Conservation (phyloP, 2,329 filamentous ascomycete genomes). For the Xylaria sp. region DNA sequence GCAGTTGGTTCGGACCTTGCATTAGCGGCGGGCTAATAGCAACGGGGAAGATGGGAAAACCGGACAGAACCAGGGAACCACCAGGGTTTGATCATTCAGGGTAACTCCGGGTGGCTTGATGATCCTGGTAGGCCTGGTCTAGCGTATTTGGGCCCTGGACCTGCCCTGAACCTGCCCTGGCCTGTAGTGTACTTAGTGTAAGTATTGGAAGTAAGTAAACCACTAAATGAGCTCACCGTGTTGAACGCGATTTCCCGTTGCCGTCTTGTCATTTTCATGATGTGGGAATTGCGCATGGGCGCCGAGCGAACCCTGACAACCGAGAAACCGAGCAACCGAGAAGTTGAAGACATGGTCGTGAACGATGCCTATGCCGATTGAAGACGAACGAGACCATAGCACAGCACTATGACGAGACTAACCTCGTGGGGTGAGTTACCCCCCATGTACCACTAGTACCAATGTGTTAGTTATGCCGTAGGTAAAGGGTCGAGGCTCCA, state of each 20-base stretch:
- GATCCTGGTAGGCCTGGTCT: slow-evolving; percentile 22
- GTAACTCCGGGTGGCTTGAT: slow-evolving; percentile 29
- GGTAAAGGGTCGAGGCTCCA: slow-evolving; percentile 1
- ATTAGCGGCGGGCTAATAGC: slow-evolving; percentile 40
- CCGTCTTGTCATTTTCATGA: slow-evolving; percentile 5
- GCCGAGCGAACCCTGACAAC: not conserved
- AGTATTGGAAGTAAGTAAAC: too few relatives aligned
- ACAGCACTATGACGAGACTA: slow-evolving; percentile 16
- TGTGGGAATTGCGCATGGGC: slow-evolving; percentile 14
- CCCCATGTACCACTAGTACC: not conserved
- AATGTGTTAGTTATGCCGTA: slow-evolving; percentile 10
- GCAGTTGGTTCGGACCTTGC: slow-evolving; percentile 44
- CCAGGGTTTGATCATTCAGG: slow-evolving; percentile 28
- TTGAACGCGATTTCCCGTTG: slow-evolving; percentile 10
- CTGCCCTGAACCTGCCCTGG: too few relatives aligned
- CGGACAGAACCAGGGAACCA: slow-evolving; percentile 27
- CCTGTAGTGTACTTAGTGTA: too few relatives aligned
- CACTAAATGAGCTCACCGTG: slow-evolving; percentile 21
- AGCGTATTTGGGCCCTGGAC: slow-evolving; percentile 10
- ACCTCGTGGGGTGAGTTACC: slow-evolving; percentile 18
- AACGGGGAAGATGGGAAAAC: slow-evolving; percentile 43
- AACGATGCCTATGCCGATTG: not conserved
- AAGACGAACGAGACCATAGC: not conserved
- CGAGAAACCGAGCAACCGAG: not conserved
- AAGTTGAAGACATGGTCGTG: not conserved